Evolutionary conservation across 208 protist genomes (phyloP), one percentile per base, ranked within the genome.

Genomic region (Tritrichomonas foetus): DNA sequence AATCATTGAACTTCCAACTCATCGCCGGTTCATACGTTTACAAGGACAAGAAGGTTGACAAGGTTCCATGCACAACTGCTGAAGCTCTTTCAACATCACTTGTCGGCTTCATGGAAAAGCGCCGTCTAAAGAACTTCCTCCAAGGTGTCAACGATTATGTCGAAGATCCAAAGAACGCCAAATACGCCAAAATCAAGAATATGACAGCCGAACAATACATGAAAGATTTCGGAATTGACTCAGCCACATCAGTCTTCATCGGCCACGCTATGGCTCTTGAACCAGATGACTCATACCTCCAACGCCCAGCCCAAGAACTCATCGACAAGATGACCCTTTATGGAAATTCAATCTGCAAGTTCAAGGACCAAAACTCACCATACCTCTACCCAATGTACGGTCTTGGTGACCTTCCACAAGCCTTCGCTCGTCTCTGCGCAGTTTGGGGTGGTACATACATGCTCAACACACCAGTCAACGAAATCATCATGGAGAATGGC

Each of bases 331-430:
- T 99, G 94, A 97, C 98, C 94, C 96, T 99, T 0, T 99, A 99
- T 96, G 95, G 95, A 36, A 94, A 98, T 27, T 99, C 98, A n/a
- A 96, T 99, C 47, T 95, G 96, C 5, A 93, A 95, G 75, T 98
- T 97, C 94, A 93, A 96, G 61, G 47, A 49, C 41, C 78, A 89
- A n/a, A 97, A 97, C 41, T 99, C 98, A 36, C 99, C 99, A 44
- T 99, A 99, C 96, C 97, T 99, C 41, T 99, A 99, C 96, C 99
- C 99, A 16, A 95, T 99, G 25, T 99, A 99, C 95, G 99, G 99
- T 94, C 97, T 99, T 41, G 99, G 99, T 94, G 99, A 99, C 95
- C 96, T 99, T 25, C 98, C 99, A 39, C 98, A 99, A 96, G 98
- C 97, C 57, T 99, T 99, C 97, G 98, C 98, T 3, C 96, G 96